Evolutionary conservation across 202 grass and related monocot species (phyloP).

Genomic region (Panicum hallii): DNA sequence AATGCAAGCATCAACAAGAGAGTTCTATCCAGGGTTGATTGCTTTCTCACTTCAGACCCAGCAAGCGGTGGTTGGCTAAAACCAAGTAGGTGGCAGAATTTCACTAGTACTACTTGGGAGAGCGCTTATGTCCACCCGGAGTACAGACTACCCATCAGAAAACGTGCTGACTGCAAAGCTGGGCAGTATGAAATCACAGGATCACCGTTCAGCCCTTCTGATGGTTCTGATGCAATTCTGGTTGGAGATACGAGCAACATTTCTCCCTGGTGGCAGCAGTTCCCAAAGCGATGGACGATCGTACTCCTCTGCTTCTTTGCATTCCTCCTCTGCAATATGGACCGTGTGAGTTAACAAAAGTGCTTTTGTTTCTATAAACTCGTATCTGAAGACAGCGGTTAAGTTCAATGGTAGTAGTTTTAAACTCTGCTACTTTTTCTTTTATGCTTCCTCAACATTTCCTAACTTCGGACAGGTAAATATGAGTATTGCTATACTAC

Average conservation of each 20-base stretch:
- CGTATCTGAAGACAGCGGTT: slow-evolving; percentile 5
- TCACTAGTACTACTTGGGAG: slow-evolving; percentile 15
- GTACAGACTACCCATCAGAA: slow-evolving; percentile 41
- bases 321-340: slow-evolving; percentile 97
- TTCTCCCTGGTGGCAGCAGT: slow-evolving; percentile 81
- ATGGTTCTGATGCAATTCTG: slow-evolving; percentile 57
- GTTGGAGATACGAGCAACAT: slow-evolving; percentile 46
- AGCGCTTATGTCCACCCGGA: slow-evolving; percentile 25
- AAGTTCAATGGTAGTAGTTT: background rate
- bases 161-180: slow-evolving; percentile 63
- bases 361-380: background rate
- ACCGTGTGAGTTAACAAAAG: slow-evolving; percentile 68
- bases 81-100: slow-evolving; percentile 52
- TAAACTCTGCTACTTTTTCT: slow-evolving; percentile 23
- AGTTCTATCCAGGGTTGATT: slow-evolving; percentile 44
- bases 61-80: slow-evolving; percentile 52
- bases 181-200: slow-evolving; percentile 72
- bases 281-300: slow-evolving; percentile 76
- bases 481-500: slow-evolving; percentile 98
- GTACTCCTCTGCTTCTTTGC: slow-evolving; percentile 89
- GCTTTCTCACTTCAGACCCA: slow-evolving; percentile 55
- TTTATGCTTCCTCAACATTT: background rate
- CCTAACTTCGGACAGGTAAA: slow-evolving; percentile 70
- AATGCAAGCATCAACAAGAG: slow-evolving; percentile 49
- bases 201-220: slow-evolving; percentile 52